These are phyloP conservation scores for Colletotrichum sp. DNA, from an alignment of 2,329 filamentous ascomycete genomes.

Conservation along the genomic window DNA sequence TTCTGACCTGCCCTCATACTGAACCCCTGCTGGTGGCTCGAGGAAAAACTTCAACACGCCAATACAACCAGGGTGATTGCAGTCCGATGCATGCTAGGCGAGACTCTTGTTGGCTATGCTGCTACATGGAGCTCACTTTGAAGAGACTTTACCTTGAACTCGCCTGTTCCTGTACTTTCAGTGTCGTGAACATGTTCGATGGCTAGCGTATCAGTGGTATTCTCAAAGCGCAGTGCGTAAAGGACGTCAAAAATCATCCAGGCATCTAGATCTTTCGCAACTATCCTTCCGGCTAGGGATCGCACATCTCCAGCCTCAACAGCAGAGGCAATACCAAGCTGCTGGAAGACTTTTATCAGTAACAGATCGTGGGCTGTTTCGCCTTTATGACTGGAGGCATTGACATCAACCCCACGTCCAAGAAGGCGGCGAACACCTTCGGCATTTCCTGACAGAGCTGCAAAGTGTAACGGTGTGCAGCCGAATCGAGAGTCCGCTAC, in stretches of 20 bases:
- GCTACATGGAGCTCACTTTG: fast-evolving
- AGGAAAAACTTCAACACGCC: background rate
- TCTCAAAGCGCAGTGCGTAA: background rate
- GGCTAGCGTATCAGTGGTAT: background rate
- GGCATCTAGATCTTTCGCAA: background rate
- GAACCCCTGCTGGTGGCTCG: background rate
- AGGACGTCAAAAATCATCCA: background rate
- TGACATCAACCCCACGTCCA: background rate
- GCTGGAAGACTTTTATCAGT: fast-evolving
- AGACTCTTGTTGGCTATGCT: background rate
- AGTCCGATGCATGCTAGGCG: background rate
- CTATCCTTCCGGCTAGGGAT: background rate
- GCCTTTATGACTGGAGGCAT: background rate
- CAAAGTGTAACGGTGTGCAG: background rate
- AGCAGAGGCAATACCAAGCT: background rate
- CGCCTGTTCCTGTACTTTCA: too few relatives aligned
- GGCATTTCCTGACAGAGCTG: background rate
- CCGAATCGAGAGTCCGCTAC: background rate
- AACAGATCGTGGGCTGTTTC: background rate
- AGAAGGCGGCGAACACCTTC: background rate
- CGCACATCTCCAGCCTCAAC: background rate
- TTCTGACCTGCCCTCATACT: background rate
- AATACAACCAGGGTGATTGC: background rate
- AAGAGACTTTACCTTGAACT: background rate
- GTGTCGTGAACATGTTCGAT: background rate